Evolutionary conservation across 176 grass and related monocot genomes (phyloP).

Genomic region (Juncus inflexus): DNA sequence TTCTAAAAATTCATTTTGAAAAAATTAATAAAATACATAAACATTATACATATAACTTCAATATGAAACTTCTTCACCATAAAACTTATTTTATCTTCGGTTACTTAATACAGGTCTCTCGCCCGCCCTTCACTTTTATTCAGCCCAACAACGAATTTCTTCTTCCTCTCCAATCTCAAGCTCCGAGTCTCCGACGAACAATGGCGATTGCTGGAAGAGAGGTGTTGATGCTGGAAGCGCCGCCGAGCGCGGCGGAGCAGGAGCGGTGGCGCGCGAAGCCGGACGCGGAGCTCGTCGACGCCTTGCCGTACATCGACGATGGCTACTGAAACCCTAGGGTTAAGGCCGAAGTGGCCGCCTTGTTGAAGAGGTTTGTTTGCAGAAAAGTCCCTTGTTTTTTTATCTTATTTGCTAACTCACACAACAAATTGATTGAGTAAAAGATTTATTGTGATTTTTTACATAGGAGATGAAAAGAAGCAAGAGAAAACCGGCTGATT

Average conservation of each 20-base stretch:
- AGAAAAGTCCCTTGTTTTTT: not conserved
- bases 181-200: conserved; percentile 45
- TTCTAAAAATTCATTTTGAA: too few relatives aligned
- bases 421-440: not conserved
- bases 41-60: too few relatives aligned
- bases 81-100: too few relatives aligned
- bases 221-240: conserved; percentile 87
- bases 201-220: conserved; percentile 45
- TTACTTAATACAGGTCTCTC: too few relatives aligned
- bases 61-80: too few relatives aligned
- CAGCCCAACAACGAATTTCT: too few relatives aligned
- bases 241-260: conserved; percentile 34
- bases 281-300: conserved; percentile 76
- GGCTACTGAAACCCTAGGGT: conserved; percentile 83
- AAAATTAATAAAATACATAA: too few relatives aligned
- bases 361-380: conserved; percentile 46
- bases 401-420: not conserved
- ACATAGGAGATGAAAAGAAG: conserved; percentile 65
- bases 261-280: conserved; percentile 43
- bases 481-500: conserved; percentile 77
- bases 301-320: conserved; percentile 93
- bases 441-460: not conserved
- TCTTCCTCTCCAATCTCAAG: conserved; percentile 33
- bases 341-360: conserved; percentile 83
- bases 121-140: too few relatives aligned